Conservation (phyloP, 441 rosid genomes). For the Geranium incanum region DNA sequence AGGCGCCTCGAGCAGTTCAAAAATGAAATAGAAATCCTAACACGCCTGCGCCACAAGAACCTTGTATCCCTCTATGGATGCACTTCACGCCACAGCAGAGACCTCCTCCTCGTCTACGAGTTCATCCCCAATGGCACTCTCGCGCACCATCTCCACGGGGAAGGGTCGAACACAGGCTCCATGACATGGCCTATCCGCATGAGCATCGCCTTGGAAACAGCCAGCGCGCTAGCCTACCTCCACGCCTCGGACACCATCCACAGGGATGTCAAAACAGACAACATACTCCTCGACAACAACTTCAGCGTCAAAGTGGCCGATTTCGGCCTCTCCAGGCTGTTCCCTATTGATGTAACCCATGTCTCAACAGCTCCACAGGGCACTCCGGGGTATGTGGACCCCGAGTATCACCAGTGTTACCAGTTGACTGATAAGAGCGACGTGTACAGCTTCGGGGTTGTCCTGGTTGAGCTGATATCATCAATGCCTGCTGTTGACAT, state of each 20-base stretch:
- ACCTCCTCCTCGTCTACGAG: constrained; percentile 72
- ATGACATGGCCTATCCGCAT: constrained; percentile 54
- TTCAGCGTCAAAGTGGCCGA: constrained; percentile 63
- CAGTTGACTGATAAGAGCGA: constrained; percentile 67
- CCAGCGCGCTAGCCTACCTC: constrained; percentile 58
- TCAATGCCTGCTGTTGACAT: constrained; percentile 74
- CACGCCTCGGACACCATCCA: constrained; percentile 65
- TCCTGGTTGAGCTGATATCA: constrained; percentile 60
- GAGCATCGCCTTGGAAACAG: constrained; percentile 71
- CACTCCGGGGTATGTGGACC: constrained; percentile 70
- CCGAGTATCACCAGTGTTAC: constrained; percentile 58
- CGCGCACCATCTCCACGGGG: constrained; percentile 63
- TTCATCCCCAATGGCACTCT: constrained; percentile 59
- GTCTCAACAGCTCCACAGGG: constrained; percentile 80
- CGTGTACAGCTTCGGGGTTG: constrained; percentile 77
- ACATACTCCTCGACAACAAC: constrained; percentile 55
- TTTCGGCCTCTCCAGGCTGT: constrained; percentile 58
- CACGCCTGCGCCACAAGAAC: constrained; percentile 57
- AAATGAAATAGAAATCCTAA: constrained; percentile 63
- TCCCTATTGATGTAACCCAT: constrained; percentile 53
- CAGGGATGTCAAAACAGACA: constrained; percentile 60
- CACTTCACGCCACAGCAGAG: constrained; percentile 54
- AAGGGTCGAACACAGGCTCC: too few relatives aligned
- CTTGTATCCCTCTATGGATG: constrained; percentile 69
- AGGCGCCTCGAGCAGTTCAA: constrained; percentile 51